These are phyloP conservation scores for Ustilago sp. DNA, from an alignment of 1,284 basidiomycete genomes.

Conservation along the genomic window DNA sequence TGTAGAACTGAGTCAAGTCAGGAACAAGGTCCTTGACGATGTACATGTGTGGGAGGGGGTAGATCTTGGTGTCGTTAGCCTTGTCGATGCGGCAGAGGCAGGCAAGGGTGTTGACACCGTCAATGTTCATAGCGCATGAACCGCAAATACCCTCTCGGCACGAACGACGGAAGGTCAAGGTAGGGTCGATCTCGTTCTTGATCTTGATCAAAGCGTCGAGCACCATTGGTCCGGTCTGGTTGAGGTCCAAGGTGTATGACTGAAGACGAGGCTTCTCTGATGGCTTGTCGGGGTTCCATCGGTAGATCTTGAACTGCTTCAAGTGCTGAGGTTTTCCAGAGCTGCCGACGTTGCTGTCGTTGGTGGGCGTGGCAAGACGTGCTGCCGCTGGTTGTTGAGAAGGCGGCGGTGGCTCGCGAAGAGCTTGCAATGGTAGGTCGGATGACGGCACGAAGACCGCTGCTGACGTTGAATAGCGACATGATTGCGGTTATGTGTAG, in stretches of 20 bases:
- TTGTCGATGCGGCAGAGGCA: constrained; percentile 96
- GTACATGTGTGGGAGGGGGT: constrained; percentile 99
- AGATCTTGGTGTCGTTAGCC: constrained; percentile 83
- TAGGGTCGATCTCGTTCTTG: constrained; percentile 97
- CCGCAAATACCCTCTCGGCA: constrained; percentile 99
- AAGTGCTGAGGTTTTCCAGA: constrained; percentile 59
- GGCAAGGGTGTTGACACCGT: constrained; percentile 93
- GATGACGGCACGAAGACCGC: constrained; percentile 40
- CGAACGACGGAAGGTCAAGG: constrained; percentile 93
- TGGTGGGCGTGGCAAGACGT: constrained; percentile 63
- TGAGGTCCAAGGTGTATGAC: constrained; percentile 91
- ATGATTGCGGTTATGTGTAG: constrained; percentile 15
- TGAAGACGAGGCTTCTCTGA: constrained; percentile 90
- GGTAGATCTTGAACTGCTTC: constrained; percentile 69
- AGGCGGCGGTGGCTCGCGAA: constrained; percentile 41
- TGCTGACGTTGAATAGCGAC: constrained; percentile 49
- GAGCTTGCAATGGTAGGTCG: constrained; percentile 40
- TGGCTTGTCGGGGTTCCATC: constrained; percentile 89
- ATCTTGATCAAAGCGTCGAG: constrained; percentile 94
- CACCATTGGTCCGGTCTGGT: constrained; percentile 96
- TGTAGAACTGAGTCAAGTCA: constrained; percentile 90
- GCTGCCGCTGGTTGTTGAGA: constrained; percentile 60
- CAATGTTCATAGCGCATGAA: constrained; percentile 98
- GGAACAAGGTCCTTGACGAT: constrained; percentile 98
- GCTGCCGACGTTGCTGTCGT: constrained; percentile 45